phyloP scores from a whole-genome alignment of 73 alveolate species.

The Durusdinium trenchii region DNA sequence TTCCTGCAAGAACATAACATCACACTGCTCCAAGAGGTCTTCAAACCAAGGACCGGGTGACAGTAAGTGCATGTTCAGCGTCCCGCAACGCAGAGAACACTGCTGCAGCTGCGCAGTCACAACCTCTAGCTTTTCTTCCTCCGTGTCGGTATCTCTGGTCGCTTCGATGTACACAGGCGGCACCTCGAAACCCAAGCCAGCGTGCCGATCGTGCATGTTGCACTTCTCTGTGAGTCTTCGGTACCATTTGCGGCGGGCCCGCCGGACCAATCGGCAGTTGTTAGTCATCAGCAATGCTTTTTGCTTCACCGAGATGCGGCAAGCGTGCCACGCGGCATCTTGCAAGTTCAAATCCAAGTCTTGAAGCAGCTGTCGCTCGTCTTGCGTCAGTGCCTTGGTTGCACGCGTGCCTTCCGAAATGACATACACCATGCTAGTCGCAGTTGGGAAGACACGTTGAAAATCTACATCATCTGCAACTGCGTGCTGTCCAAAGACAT shows the following conservation, averaged over 20 bases:
- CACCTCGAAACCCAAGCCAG: not conserved
- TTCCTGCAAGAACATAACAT: slow-evolving; percentile 15
- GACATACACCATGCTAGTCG: not conserved
- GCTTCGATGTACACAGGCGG: not conserved
- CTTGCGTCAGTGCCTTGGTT: not conserved
- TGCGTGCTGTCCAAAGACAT: not conserved
- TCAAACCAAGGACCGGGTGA: not conserved
- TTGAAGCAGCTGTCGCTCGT: not conserved
- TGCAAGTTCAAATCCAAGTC: not conserved
- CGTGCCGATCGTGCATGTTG: slow-evolving; percentile 33
- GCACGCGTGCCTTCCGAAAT: not conserved
- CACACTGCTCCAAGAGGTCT: not conserved
- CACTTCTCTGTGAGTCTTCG: slow-evolving; percentile 17
- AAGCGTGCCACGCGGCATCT: not conserved
- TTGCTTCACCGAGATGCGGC: not conserved
- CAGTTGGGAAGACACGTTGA: not conserved
- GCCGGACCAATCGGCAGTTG: slow-evolving; percentile 5
- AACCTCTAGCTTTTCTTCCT: not conserved
- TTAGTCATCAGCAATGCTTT: slow-evolving; percentile 24
- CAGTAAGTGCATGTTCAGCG: not conserved
- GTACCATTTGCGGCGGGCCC: slow-evolving; percentile 37
- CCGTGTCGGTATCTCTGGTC: not conserved
- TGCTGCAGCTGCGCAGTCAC: too few species aligned
- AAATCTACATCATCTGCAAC: not conserved
- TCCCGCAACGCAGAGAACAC: not conserved